Conservation (phyloP, 768 basidiomycete genomes). For the Mycena capillaripes region DNA sequence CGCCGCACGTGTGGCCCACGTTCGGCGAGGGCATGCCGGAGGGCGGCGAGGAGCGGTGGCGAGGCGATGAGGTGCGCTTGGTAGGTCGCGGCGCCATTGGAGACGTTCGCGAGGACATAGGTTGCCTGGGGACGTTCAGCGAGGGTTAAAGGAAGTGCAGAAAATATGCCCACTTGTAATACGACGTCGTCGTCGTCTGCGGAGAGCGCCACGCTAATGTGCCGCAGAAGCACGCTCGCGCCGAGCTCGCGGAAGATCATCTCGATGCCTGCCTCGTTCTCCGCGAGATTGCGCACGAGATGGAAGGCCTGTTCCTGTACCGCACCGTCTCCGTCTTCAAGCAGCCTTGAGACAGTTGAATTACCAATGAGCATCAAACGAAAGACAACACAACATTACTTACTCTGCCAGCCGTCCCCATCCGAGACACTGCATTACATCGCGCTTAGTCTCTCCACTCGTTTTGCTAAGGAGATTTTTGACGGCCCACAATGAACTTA, state of each 20-base stretch:
- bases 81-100: slow-evolving; percentile 67
- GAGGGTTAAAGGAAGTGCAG: slow-evolving; percentile 1
- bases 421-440: slow-evolving; percentile 77
- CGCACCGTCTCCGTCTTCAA: slow-evolving; percentile 64
- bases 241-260: slow-evolving; percentile 71
- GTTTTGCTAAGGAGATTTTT: slow-evolving; percentile 86
- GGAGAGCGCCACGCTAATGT: slow-evolving; percentile 63
- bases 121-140: slow-evolving; percentile 56
- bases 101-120: slow-evolving; percentile 75
- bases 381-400: slow-evolving; percentile 38
- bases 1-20: slow-evolving; percentile 68
- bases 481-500: slow-evolving; percentile 88
- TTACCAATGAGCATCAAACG: not conserved
- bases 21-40: slow-evolving; percentile 73
- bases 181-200: slow-evolving; percentile 68
- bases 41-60: slow-evolving; percentile 62
- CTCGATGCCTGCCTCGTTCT: slow-evolving; percentile 73
- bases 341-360: slow-evolving; percentile 55
- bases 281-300: slow-evolving; percentile 76
- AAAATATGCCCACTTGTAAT: slow-evolving; percentile 58
- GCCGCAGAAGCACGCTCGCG: slow-evolving; percentile 57
- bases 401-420: slow-evolving; percentile 75
- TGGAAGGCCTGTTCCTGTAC: slow-evolving; percentile 82
- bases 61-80: slow-evolving; percentile 65
- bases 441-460: slow-evolving; percentile 68